Evolutionary conservation across 1,284 basidiomycete genomes (phyloP).

Genomic region (Apiotrichum laibachii): DNA sequence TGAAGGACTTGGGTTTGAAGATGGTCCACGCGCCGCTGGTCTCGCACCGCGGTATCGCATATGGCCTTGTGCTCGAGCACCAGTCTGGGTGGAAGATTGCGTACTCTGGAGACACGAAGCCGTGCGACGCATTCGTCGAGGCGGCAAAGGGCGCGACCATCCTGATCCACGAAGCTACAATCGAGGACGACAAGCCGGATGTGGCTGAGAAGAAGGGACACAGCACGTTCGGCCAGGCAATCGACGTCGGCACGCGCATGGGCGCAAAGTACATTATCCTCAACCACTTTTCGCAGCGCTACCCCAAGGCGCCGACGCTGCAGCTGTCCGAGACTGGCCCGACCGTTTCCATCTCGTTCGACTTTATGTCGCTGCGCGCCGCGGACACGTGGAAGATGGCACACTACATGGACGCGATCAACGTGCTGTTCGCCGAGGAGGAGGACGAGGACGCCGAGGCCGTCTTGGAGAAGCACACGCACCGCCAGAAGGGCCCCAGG

Average conservation of each 20-base stretch:
- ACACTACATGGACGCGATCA: conserved; percentile 68
- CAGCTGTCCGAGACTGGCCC: conserved; percentile 25
- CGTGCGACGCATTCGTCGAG: conserved; percentile 64
- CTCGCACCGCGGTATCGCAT: conserved; percentile 66
- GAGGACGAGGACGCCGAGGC: conserved; percentile 57
- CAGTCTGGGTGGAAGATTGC: conserved; percentile 74
- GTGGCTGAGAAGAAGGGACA: conserved; percentile 77
- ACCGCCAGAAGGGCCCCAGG: background rate
- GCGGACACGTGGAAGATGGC: conserved; percentile 78
- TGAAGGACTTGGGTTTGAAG: conserved; percentile 30
- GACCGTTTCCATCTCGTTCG: conserved; percentile 72
- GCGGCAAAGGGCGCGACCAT: conserved; percentile 71
- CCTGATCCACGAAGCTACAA: conserved; percentile 90
- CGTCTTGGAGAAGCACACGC: background rate
- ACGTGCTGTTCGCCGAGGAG: conserved; percentile 63
- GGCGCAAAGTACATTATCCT: conserved; percentile 74
- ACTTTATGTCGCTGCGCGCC: conserved; percentile 69
- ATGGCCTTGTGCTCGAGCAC: conserved; percentile 68
- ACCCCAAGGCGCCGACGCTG: conserved; percentile 62
- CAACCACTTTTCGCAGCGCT: conserved; percentile 93
- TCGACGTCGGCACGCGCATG: conserved; percentile 76
- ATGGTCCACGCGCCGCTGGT: conserved; percentile 66
- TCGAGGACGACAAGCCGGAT: conserved; percentile 71
- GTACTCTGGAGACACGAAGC: conserved; percentile 86
- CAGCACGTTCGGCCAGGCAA: conserved; percentile 83